Evolutionary conservation across 1,139 yeast species (phyloP), one percentile per base, ranked within the genome.

Genomic region (Pichia sp.): DNA sequence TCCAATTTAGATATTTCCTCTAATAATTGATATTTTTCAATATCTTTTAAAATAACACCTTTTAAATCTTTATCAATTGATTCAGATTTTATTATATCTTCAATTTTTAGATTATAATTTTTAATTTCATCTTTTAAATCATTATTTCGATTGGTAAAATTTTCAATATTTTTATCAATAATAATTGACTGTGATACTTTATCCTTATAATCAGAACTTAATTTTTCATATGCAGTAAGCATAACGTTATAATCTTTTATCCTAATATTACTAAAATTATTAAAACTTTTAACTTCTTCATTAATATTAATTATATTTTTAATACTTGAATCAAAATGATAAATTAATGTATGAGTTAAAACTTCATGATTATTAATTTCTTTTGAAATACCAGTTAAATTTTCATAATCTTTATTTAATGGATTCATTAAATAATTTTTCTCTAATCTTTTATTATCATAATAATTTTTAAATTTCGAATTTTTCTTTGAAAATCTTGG

Each of bases 381-480:
- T 30, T 64, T 61, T 34, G 76, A 67, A 4, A 83, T 80, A 2
- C 92, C 90, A 12, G 79, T 74, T 42, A 81, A 63, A 42, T 68
- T 69, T 43, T 75, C 74, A 60, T 71, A 76, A 50, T 74, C 78
- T 56, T 71, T 46, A 52, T 74, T 81, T 53, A 79, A 66, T 2
- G 87, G 87, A 55, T 81, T 83, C 25, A 81, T 70, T 12, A 81
- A 72, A 57, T 82, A 82, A 47, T 83, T 85, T 65, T 80, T 80
- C 53, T 80, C 76, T 42, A 83, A 64, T 51, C 95, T 69, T 61
- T 84, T 84, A 29, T 69, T 61, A 42, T 80, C 78, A 56, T 86
- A 87, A 58, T 74, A 83, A 39, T 60, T 60, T 37, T 49, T 47
- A n/a, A 42, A 39, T 33, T 44, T 52, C 23, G 48, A 48, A 36